Evolutionary conservation across 1,284 basidiomycete genomes (phyloP).

Genomic region (Moesziomyces antarcticus): DNA sequence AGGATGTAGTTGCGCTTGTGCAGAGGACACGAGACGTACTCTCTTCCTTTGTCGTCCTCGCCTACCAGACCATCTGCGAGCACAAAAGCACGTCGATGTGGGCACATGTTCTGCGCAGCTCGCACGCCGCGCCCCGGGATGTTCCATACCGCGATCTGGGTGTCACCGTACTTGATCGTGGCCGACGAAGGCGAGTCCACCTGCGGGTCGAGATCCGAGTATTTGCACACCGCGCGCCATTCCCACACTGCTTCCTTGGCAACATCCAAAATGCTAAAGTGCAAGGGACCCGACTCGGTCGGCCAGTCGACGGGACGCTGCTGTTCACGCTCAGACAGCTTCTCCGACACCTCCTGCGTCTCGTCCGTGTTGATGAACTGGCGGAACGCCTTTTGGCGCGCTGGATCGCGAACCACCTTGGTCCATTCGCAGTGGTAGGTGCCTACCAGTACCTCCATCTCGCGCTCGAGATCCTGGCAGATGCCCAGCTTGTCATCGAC

Average conservation of each 20-base stretch:
- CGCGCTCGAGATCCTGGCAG: constrained; percentile 77
- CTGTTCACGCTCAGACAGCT: constrained; percentile 76
- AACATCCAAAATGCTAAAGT: constrained; percentile 70
- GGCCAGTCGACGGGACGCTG: constrained; percentile 78
- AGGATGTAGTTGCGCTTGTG: constrained; percentile 80
- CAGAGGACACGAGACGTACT: constrained; percentile 72
- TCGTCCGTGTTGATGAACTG: constrained; percentile 79
- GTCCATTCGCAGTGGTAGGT: constrained; percentile 81
- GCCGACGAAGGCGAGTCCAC: constrained; percentile 71
- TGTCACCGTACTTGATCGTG: constrained; percentile 78
- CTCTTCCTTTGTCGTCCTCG: constrained; percentile 63
- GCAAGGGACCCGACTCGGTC: constrained; percentile 72
- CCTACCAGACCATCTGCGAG: constrained; percentile 75
- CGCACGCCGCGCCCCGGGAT: constrained; percentile 74
- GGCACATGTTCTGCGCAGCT: constrained; percentile 78
- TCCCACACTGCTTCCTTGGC: constrained; percentile 73
- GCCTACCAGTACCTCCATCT: constrained; percentile 76
- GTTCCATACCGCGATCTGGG: constrained; percentile 77
- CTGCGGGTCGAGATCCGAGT: constrained; percentile 72
- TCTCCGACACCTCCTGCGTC: constrained; percentile 72
- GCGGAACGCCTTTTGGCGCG: constrained; percentile 73
- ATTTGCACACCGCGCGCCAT: constrained; percentile 73
- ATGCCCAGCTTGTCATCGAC: constrained; percentile 82
- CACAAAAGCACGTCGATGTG: constrained; percentile 77
- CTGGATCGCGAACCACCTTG: constrained; percentile 74